Percentiles rank a stretch among this genome's conserved stretches.
phyloP scores from a whole-genome alignment of 2,329 filamentous ascomycete species.

The Xylogone sp. region DNA sequence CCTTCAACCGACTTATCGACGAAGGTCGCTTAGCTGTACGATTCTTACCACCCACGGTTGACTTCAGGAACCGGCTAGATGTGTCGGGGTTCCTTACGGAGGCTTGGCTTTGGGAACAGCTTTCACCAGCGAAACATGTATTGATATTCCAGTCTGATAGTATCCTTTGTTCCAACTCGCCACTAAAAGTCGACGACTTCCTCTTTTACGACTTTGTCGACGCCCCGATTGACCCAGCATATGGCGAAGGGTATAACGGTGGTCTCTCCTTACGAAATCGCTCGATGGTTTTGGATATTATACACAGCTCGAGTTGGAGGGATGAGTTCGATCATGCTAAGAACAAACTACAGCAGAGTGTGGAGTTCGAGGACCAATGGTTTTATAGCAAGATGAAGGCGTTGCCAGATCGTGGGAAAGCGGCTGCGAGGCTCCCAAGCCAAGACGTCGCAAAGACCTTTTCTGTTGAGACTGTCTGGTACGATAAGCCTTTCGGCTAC shows the following conservation, averaged over 20 bases:
- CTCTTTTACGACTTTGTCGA: slow-evolving; percentile 26
- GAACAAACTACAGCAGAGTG: no score
- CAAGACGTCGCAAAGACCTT: slow-evolving; percentile 14
- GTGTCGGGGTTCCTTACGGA: slow-evolving; percentile 24
- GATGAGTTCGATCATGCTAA: no score
- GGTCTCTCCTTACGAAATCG: slow-evolving; percentile 31
- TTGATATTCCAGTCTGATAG: slow-evolving; percentile 25
- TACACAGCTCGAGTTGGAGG: slow-evolving; percentile 8
- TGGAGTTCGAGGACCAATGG: slow-evolving; percentile 17
- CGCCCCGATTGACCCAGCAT: slow-evolving; percentile 22
- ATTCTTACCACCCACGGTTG: slow-evolving; percentile 26
- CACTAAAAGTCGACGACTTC: slow-evolving; percentile 21
- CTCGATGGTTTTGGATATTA: slow-evolving; percentile 23
- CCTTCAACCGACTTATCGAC: slow-evolving; percentile 29
- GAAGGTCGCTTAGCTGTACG: slow-evolving; percentile 28
- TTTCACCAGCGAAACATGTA: slow-evolving; percentile 21
- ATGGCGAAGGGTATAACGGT: slow-evolving; percentile 25
- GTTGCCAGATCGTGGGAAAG: no score
- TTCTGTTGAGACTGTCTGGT: slow-evolving; percentile 8
- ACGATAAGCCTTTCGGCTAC: slow-evolving; percentile 12
- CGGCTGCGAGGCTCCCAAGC: slow-evolving; percentile 18
- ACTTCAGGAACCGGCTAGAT: slow-evolving; percentile 26
- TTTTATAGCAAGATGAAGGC: slow-evolving; percentile 21
- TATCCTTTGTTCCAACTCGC: slow-evolving; percentile 23
- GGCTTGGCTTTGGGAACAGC: slow-evolving; percentile 25